Base-by-base conservation (phyloP, 1,139 yeast species). In the Hansenula sp. region DNA sequence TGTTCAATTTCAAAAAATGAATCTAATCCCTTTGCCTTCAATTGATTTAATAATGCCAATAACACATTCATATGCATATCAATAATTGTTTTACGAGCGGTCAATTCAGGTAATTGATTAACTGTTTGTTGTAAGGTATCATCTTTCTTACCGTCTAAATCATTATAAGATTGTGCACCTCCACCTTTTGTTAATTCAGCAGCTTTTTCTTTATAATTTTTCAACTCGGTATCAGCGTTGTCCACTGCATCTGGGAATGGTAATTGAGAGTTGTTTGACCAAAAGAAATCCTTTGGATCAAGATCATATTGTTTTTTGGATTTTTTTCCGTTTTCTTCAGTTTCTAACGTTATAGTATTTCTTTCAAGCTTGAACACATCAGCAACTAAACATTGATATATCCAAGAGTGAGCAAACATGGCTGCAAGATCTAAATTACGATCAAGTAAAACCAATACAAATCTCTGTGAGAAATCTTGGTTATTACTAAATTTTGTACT, bases 211-310 rank as follows among this genome's bases (percentile, higher is more conserved):
- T 90, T 90, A 64, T 92, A 92, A 42, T 74, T 71, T 47, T 82
- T 79, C 45, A 90, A 71, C 46, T 89, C 97, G 16, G 73, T 66
- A 58, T 94, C 97, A 21, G 95, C 92, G 61, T 87, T 87, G 59
- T 92, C 98, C 27, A 95, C 98, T 19, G 94, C 97, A 60, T 92
- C 97, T 1, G 98, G 98, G 69, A 92, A 92, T 31, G 98, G 97
- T 44, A 88, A 68, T 43, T 84, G 84, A 12, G 95, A 73, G 62
- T 92, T 90, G 46, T 75, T 72, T 47, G 66, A 69, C 98, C 98
- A 92, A 65, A 92, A 92, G 59, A 86, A 87, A 66, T 92, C 98
- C 44, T 76, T 77, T 16, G 96, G 96, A 55, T 90, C 98, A 37
- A 92, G 75, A 60, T 92, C 98, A 57, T 82, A 83, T 45, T 76